These are phyloP conservation scores for Lachancea meyersii DNA, from an alignment of 805 yeast genomes.

Conservation along the genomic window DNA sequence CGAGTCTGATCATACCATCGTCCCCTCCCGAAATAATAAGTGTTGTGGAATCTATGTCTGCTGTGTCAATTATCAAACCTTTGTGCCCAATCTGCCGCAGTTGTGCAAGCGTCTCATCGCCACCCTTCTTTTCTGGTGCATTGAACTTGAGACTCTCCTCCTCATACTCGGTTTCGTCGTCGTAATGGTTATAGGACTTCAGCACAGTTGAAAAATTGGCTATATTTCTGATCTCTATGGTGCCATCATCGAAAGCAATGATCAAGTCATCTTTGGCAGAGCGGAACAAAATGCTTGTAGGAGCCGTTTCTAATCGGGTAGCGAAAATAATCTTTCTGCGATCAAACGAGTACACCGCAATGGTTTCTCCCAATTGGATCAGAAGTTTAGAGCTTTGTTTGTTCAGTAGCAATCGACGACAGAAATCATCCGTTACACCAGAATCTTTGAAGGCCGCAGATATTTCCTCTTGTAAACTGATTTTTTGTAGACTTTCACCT, in stretches of 20 bases:
- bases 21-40: constrained; percentile 19
- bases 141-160: background rate
- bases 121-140: background rate
- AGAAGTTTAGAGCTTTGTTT: constrained; percentile 29
- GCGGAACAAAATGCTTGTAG: constrained; percentile 14
- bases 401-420: constrained; percentile 18
- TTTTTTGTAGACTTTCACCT: constrained; percentile 23
- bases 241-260: constrained; percentile 20
- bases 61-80: constrained; percentile 11
- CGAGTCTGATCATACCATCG: constrained; percentile 16
- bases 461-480: constrained; percentile 13
- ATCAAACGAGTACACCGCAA: constrained; percentile 30
- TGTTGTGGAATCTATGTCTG: constrained; percentile 13
- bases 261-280: constrained; percentile 14
- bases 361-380: constrained; percentile 18
- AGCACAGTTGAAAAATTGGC: constrained; percentile 14
- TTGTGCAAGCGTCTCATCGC: background rate
- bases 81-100: constrained; percentile 5
- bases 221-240: constrained; percentile 24
- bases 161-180: constrained; percentile 9
- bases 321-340: constrained; percentile 23
- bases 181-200: constrained; percentile 16
- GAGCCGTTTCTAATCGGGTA: constrained; percentile 10
- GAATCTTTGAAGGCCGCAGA: background rate
- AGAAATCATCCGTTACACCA: constrained; percentile 3